A percentile compares a stretch with the other conserved stretches of the same genome.
These are phyloP conservation scores for Eucalyptus polybractea DNA, from an alignment of 345 rosid species.

Conservation along the genomic window DNA sequence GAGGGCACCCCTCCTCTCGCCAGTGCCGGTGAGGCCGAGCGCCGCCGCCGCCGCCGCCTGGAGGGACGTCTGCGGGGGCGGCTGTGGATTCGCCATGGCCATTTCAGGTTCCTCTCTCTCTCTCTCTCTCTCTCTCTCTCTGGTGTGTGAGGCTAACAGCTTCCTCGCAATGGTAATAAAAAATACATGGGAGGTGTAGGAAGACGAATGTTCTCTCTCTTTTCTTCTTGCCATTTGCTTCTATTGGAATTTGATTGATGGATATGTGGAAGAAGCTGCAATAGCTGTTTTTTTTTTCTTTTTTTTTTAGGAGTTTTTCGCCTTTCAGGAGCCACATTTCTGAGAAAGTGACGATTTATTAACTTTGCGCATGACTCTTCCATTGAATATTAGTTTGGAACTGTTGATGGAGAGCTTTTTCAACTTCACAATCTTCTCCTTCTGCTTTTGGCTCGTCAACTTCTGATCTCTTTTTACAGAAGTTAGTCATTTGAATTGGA, in stretches of 20 bases:
- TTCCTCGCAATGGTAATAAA: background rate
- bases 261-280: background rate
- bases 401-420: background rate
- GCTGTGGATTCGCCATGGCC: constrained; percentile 97
- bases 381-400: background rate
- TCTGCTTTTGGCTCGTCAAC: background rate
- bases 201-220: background rate
- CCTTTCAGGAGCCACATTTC: background rate
- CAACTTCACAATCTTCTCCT: background rate
- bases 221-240: background rate
- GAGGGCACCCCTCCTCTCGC: constrained; percentile 68
- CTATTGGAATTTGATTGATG: background rate
- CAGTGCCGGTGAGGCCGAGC: constrained; percentile 34
- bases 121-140: background rate
- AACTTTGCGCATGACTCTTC: background rate
- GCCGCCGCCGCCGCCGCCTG: constrained; percentile 22
- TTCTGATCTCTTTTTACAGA: background rate
- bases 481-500: background rate
- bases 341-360: background rate
- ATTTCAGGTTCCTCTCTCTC: constrained; percentile 43
- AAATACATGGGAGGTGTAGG: background rate
- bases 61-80: constrained; percentile 90
- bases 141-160: background rate
- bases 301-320: background rate
- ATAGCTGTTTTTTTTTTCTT: background rate